Base-by-base conservation (phyloP, 345 rosid species). In the Geranium brycei region DNA sequence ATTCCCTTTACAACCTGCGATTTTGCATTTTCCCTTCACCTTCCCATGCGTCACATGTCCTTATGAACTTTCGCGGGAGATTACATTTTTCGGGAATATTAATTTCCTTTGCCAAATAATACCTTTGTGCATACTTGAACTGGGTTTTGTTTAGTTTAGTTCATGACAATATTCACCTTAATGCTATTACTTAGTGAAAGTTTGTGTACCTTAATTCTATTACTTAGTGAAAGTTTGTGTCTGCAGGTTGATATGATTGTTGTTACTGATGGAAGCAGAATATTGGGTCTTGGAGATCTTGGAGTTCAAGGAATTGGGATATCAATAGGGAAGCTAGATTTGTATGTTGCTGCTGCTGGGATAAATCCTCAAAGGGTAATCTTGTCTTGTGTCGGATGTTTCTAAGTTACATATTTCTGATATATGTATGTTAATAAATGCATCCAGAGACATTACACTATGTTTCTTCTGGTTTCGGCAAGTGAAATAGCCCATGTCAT, bases 191-290 rank as follows among this genome's bases (percentile, higher is more conserved):
- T 51, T 6, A 58, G 19, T 35, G 23, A 59, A 62, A 7, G 15
- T 59, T 66, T 55, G 17, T 57, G 56, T 66, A 28, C 0, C 0
- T 61, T 30, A 41, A 18, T 17, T 19, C 14, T 41, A 53, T 31
- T 11, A 67, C 16, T 47, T 13, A 57, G 19, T 32, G 23, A 59
- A 62, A 7, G 15, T 59, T 66, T 55, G 17, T 57, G 56, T 66
- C 16, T 71, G 67, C 86, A 92, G 99, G 99, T 93, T 69, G 99
- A 93, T 83, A 93, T 93, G 99, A 88, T 93, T 76, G 97, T 93
- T 73, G 99, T 93, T 60, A 93, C 99, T 1, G 96, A 93, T 82
- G 99, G 99, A 78, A 93, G 99, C 84, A 82, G 99, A 79, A 86
- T 93, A 75, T 70, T 93, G 78, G 95, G 99, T 66, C 99, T 93